Conservation (phyloP, 805 yeast genomes). For the Saturnispora quitensis region DNA sequence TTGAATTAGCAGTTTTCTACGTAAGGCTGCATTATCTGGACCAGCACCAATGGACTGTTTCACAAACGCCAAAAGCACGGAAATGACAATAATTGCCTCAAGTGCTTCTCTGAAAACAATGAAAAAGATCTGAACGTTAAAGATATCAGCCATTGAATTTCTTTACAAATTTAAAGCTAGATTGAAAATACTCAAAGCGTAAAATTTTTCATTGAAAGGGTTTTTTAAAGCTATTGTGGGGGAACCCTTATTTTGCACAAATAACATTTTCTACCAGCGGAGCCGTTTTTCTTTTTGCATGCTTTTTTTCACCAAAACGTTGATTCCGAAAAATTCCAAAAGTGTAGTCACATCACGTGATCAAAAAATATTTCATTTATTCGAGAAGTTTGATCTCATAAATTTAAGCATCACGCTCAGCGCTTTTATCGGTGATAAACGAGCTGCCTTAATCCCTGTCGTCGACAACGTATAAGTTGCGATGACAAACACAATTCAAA, state of each 20-base stretch:
- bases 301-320: too few relatives aligned
- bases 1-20: slow-evolving; percentile 39
- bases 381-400: neutral
- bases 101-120: slow-evolving; percentile 88
- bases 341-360: neutral
- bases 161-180: neutral
- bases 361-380: neutral
- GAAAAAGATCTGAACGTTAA: slow-evolving; percentile 71
- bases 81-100: slow-evolving; percentile 86
- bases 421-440: neutral
- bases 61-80: slow-evolving; percentile 84
- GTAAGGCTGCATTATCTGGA: slow-evolving; percentile 38
- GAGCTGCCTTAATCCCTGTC: neutral
- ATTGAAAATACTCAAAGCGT: neutral
- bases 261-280: neutral
- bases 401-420: neutral
- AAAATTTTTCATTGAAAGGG: neutral
- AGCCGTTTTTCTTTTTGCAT: neutral
- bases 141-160: slow-evolving; percentile 33
- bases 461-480: too few relatives aligned
- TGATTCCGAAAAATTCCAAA: neutral
- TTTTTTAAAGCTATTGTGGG: neutral
- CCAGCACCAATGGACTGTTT: slow-evolving; percentile 69
- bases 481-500: too few relatives aligned
- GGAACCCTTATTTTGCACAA: neutral